These are phyloP conservation scores for Trichophyton schoenleinii DNA, from an alignment of 2,329 filamentous ascomycete genomes.

Conservation along the genomic window DNA sequence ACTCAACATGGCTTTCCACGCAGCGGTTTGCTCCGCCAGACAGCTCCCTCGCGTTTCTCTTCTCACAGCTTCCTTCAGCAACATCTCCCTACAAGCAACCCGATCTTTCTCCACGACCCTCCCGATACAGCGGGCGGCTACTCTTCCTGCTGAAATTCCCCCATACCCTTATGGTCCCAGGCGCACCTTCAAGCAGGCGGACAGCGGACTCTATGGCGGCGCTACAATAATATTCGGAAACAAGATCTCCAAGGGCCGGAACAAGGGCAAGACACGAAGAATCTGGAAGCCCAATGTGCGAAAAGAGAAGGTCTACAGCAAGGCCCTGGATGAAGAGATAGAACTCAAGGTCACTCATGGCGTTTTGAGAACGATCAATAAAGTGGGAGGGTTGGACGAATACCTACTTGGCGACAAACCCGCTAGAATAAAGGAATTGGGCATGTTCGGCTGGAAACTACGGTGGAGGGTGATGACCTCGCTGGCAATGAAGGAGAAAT, in stretches of 20 bases:
- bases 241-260: slow-evolving; percentile 38
- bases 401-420: slow-evolving; percentile 76
- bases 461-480: slow-evolving; percentile 85
- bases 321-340: slow-evolving; percentile 32
- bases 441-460: slow-evolving; percentile 79
- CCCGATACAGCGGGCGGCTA: slow-evolving; percentile 18
- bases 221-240: slow-evolving; percentile 37
- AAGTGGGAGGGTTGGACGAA: slow-evolving; percentile 77
- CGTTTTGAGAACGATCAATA: slow-evolving; percentile 52
- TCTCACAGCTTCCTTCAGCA: slow-evolving; percentile 28
- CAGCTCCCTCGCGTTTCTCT: slow-evolving; percentile 23
- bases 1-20: slow-evolving; percentile 12
- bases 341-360: slow-evolving; percentile 35
- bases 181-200: slow-evolving; percentile 34
- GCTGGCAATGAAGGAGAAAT: slow-evolving; percentile 50
- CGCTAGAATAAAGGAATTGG: slow-evolving; percentile 69
- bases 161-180: slow-evolving; percentile 37
- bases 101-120: slow-evolving; percentile 29
- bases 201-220: slow-evolving; percentile 38
- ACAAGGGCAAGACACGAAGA: slow-evolving; percentile 38
- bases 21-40: slow-evolving; percentile 23
- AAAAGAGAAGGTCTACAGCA: slow-evolving; percentile 35
- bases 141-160: slow-evolving; percentile 29
- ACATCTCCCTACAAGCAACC: slow-evolving; percentile 27
- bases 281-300: slow-evolving; percentile 39